These are phyloP conservation scores for Rhodosporidiobolus odoratus DNA, from an alignment of 768 basidiomycete species.

Conservation along the genomic window DNA sequence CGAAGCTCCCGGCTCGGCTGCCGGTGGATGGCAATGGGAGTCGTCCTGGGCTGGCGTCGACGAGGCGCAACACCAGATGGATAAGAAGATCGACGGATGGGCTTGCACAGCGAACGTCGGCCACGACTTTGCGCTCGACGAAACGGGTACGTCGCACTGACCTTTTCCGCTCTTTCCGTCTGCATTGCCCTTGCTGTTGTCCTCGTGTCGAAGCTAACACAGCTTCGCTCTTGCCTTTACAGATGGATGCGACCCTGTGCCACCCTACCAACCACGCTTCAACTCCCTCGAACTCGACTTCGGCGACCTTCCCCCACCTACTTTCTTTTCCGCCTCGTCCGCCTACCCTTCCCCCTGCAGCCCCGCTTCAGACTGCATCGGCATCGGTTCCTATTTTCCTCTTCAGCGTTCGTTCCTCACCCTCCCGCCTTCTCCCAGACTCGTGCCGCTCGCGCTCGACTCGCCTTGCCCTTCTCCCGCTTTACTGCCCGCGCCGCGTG, in stretches of 20 bases:
- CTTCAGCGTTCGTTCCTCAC: conserved; percentile 4
- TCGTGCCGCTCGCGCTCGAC: neutral
- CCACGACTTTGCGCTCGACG: neutral
- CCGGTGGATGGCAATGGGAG: no score
- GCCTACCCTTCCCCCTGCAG: conserved; percentile 1
- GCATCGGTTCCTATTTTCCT: neutral
- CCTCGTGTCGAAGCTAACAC: neutral
- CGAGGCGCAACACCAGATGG: no score
- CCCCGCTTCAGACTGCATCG: neutral
- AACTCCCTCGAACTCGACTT: conserved; percentile 23
- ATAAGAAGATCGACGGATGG: neutral
- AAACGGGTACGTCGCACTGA: neutral
- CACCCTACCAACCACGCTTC: neutral
- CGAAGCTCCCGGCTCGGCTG: no score
- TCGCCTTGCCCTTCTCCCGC: neutral
- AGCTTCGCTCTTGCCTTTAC: no score
- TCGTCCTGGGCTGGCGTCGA: neutral
- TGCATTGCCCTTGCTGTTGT: neutral
- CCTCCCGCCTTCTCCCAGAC: neutral
- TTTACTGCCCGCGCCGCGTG: neutral
- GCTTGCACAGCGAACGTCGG: neutral
- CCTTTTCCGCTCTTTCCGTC: neutral
- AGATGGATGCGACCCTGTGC: no score
- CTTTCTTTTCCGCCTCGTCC: neutral
- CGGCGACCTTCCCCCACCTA: neutral